These are phyloP conservation scores for Umbilicus rupestris DNA, from an alignment of 164 flowering plant genomes.

Conservation along the genomic window DNA sequence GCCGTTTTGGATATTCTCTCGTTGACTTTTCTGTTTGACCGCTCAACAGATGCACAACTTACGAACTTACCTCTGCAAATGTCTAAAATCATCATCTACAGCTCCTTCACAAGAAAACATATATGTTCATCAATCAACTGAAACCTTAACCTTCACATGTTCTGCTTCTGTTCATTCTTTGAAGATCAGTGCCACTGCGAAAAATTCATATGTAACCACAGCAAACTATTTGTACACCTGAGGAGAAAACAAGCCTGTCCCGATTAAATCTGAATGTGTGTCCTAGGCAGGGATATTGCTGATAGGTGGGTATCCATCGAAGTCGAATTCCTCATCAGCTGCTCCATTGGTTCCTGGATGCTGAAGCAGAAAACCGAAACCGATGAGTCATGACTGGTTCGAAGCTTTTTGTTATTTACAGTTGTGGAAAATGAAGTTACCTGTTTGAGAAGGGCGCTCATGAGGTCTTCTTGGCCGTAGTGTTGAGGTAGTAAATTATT, in stretches of 20 bases:
- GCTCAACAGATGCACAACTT: too few species aligned
- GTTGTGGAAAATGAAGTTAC: constrained; percentile 19
- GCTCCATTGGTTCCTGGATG: neutral
- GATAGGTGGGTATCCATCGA: constrained; percentile 1
- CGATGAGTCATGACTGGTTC: neutral
- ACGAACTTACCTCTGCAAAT: neutral
- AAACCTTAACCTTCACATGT: neutral
- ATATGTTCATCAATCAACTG: constrained; percentile 3
- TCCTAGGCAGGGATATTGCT: constrained; percentile 3
- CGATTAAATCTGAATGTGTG: neutral
- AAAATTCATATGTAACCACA: neutral
- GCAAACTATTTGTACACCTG: neutral
- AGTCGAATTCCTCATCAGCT: constrained; percentile 7
- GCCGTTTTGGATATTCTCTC: neutral
- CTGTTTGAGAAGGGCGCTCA: constrained; percentile 73
- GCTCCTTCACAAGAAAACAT: neutral
- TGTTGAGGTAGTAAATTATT: constrained; percentile 24
- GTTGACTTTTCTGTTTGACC: too few species aligned
- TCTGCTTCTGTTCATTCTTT: neutral
- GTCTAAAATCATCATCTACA: neutral
- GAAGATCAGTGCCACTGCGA: neutral
- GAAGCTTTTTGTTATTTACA: neutral
- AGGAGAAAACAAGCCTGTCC: neutral
- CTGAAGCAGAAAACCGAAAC: neutral
- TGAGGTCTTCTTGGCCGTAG: constrained; percentile 65